Conservation (phyloP, 768 basidiomycete genomes). For the Auriculariales sp. region DNA sequence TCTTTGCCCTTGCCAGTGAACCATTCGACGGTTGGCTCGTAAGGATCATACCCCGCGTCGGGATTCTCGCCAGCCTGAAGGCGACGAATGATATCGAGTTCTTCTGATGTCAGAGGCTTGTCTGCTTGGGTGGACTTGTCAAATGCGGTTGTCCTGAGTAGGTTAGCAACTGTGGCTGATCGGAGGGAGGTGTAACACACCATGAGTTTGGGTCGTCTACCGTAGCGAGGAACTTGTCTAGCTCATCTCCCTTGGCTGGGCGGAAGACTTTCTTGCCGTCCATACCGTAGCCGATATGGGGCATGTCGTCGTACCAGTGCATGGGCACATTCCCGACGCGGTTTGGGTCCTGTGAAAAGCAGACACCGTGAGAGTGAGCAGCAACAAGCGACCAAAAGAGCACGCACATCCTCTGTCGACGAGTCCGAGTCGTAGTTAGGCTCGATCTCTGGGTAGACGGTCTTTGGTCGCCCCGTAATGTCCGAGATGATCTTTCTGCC, state of each 20-base stretch:
- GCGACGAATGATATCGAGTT: conserved; percentile 87
- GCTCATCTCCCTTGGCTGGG: conserved; percentile 88
- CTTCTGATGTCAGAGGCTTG: conserved; percentile 74
- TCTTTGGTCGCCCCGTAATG: conserved; percentile 75
- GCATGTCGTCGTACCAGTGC: conserved; percentile 99
- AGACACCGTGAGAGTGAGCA: conserved; percentile 4
- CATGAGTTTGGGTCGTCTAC: conserved; percentile 86
- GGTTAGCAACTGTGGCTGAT: not conserved
- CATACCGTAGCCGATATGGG: conserved; percentile 96
- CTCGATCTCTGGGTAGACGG: conserved; percentile 77
- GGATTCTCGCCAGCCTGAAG: conserved; percentile 87
- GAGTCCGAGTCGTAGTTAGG: conserved; percentile 86
- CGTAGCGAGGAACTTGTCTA: conserved; percentile 90
- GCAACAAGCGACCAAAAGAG: conserved; percentile 2
- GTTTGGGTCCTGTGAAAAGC: conserved; percentile 57
- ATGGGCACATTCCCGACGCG: conserved; percentile 89
- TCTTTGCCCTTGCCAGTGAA: conserved; percentile 94
- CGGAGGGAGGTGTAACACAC: conserved; percentile 25
- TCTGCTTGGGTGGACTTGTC: conserved; percentile 79
- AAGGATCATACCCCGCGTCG: conserved; percentile 79
- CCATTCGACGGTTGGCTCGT: conserved; percentile 90
- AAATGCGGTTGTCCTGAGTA: conserved; percentile 72
- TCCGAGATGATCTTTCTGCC: conserved; percentile 57
- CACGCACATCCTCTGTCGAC: conserved; percentile 76
- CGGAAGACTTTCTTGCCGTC: conserved; percentile 88